A percentile compares a stretch with the other conserved stretches of the same genome.
phyloP scores from a whole-genome alignment of 192 early-diverging fungal species.

The Coemansia sp. region DNA sequence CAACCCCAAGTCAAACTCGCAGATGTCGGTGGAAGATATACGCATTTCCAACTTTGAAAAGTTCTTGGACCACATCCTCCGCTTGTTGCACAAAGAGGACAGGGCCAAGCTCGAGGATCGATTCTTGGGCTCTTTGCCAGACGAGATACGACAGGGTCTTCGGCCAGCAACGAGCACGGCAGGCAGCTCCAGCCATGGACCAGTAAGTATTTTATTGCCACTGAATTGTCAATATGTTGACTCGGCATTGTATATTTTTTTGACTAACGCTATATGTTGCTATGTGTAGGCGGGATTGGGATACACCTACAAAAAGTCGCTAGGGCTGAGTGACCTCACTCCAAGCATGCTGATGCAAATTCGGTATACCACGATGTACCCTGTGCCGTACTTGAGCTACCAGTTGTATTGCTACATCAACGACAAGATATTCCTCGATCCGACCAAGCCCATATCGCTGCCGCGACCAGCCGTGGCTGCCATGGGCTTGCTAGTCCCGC shows the following conservation, averaged over 20 bases:
- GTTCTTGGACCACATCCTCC: constrained; percentile 72
- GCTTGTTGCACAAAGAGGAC: constrained; percentile 34
- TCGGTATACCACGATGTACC: constrained; percentile 44
- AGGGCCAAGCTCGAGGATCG: constrained; percentile 27
- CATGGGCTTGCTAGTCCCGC: constrained; percentile 13
- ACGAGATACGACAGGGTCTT: constrained; percentile 23
- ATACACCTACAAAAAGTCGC: constrained; percentile 17
- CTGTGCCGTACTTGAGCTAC: constrained; percentile 34
- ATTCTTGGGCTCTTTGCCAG: constrained; percentile 33
- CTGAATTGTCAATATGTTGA: not conserved
- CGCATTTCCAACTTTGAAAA: constrained; percentile 81
- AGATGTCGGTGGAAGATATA: constrained; percentile 85
- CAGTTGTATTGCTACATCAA: constrained; percentile 36
- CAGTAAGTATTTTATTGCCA: not conserved
- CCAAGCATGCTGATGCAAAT: constrained; percentile 52
- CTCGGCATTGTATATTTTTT: not conserved
- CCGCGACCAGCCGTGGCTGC: constrained; percentile 23
- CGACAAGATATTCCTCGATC: constrained; percentile 36
- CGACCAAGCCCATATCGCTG: constrained; percentile 27
- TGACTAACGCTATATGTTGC: not conserved
- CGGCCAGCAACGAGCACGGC: not conserved
- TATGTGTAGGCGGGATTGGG: constrained; percentile 2
- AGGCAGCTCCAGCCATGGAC: not conserved
- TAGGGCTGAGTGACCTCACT: constrained; percentile 27
- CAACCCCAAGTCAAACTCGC: constrained; percentile 59